Percentiles rank a stretch among this genome's conserved stretches.
These are phyloP conservation scores for Neoboletus subvelutipes DNA, from an alignment of 768 basidiomycete genomes.

Conservation along the genomic window DNA sequence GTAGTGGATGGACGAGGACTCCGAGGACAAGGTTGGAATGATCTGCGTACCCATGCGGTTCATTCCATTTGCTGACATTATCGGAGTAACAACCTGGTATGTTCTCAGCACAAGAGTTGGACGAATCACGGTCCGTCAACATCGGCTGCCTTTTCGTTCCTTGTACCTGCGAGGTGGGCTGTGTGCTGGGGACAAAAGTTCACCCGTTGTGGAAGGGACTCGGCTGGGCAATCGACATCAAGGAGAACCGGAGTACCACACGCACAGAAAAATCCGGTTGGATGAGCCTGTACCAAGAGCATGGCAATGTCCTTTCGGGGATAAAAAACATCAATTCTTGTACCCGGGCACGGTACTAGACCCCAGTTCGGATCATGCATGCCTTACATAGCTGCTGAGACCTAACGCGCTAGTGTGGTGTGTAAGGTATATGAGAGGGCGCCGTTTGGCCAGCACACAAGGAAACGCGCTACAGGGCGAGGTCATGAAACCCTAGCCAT, in stretches of 20 bases:
- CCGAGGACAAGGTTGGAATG: not conserved
- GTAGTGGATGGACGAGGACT: not conserved
- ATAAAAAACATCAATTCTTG: not conserved
- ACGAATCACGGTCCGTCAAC: not conserved
- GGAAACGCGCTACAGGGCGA: not conserved
- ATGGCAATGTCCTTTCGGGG: not conserved
- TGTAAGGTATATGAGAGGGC: not conserved
- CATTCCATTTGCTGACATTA: not conserved
- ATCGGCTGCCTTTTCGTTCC: not conserved
- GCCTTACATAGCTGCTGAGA: not conserved
- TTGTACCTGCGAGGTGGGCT: not conserved
- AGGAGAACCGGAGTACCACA: not conserved
- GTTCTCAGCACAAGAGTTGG: not conserved
- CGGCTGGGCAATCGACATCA: not conserved
- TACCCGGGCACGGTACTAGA: not conserved
- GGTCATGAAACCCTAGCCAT: not conserved
- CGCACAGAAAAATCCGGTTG: not conserved
- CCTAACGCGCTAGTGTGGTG: not conserved
- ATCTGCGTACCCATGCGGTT: not conserved
- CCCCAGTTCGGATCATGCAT: not conserved
- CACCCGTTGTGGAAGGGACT: not conserved
- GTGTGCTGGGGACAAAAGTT: not conserved
- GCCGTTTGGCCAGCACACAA: not conserved
- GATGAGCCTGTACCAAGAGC: not conserved
- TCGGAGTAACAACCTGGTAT: no score